These are phyloP conservation scores for Pseudozyma sp. DNA, from an alignment of 1,284 basidiomycete genomes.

Conservation along the genomic window DNA sequence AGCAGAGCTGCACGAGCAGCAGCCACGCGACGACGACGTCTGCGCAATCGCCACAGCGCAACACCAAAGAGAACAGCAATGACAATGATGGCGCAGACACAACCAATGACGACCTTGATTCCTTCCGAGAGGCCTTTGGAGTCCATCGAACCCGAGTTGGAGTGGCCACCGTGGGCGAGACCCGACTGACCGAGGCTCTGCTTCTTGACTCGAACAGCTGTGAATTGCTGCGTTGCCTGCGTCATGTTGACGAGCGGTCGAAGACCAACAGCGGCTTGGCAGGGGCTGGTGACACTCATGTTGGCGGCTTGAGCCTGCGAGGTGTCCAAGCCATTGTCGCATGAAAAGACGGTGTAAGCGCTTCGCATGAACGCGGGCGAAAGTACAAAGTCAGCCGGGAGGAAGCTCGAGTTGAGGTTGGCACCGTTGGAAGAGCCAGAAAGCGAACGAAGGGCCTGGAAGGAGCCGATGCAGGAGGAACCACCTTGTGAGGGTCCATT, in stretches of 20 bases:
- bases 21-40: slow-evolving; percentile 38
- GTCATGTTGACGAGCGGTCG: slow-evolving; percentile 54
- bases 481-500: slow-evolving; percentile 27
- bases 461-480: slow-evolving; percentile 58
- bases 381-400: slow-evolving; percentile 60
- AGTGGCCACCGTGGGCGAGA: slow-evolving; percentile 21
- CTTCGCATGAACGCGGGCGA: slow-evolving; percentile 60
- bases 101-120: slow-evolving; percentile 58
- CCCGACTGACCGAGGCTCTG: slow-evolving; percentile 52
- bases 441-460: slow-evolving; percentile 54
- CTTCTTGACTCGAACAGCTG: slow-evolving; percentile 58
- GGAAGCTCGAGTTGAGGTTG: slow-evolving; percentile 35
- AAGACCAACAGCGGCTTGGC: slow-evolving; percentile 51
- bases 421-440: slow-evolving; percentile 34
- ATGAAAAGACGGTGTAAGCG: slow-evolving; percentile 60
- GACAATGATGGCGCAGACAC: slow-evolving; percentile 53
- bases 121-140: slow-evolving; percentile 54
- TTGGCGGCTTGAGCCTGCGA: slow-evolving; percentile 20
- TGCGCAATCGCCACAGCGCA: slow-evolving; percentile 50
- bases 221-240: slow-evolving; percentile 51
- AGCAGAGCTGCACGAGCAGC: slow-evolving; percentile 38
- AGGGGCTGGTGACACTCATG: slow-evolving; percentile 39
- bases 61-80: slow-evolving; percentile 51
- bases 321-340: slow-evolving; percentile 44
- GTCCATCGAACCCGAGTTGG: slow-evolving; percentile 24